Evolutionary conservation across 495 filamentous ascomycete genomes (phyloP).

Genomic region (Daldinia grandis): DNA sequence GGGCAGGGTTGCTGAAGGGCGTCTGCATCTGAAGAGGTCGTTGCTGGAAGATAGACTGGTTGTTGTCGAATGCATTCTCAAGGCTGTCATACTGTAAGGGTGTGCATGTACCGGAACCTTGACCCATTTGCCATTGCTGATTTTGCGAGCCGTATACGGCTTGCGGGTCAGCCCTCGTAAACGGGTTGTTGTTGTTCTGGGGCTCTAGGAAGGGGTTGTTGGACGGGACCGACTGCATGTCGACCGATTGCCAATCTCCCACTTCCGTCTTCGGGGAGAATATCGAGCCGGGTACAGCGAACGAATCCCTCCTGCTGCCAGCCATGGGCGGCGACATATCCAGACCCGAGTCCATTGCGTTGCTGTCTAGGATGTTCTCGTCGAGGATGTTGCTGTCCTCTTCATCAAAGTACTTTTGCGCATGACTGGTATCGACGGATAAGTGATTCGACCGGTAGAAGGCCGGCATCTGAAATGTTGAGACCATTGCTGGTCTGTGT

Average conservation of each 20-base stretch:
- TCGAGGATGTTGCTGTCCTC: conserved; percentile 85
- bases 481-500: conserved; percentile 57
- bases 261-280: conserved; percentile 76
- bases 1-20: conserved; percentile 60
- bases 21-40: conserved; percentile 58
- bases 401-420: conserved; percentile 74
- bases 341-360: conserved; percentile 68
- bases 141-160: conserved; percentile 55
- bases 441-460: conserved; percentile 70
- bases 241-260: conserved; percentile 68
- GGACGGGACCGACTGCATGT: conserved; percentile 64
- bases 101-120: conserved; percentile 60
- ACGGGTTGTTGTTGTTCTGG: conserved; percentile 61
- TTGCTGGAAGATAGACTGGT: conserved; percentile 62
- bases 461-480: conserved; percentile 62
- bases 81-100: conserved; percentile 69
- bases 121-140: conserved; percentile 68
- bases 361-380: conserved; percentile 81
- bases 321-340: conserved; percentile 73
- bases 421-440: conserved; percentile 66
- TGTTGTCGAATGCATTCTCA: conserved; percentile 67
- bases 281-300: conserved; percentile 70
- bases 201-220: conserved; percentile 70
- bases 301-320: conserved; percentile 74
- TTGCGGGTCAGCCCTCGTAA: conserved; percentile 47